Percentiles rank a stretch among this genome's conserved stretches.
phyloP scores from a whole-genome alignment of 108 stramenopile species.

The Tribonema minus region DNA sequence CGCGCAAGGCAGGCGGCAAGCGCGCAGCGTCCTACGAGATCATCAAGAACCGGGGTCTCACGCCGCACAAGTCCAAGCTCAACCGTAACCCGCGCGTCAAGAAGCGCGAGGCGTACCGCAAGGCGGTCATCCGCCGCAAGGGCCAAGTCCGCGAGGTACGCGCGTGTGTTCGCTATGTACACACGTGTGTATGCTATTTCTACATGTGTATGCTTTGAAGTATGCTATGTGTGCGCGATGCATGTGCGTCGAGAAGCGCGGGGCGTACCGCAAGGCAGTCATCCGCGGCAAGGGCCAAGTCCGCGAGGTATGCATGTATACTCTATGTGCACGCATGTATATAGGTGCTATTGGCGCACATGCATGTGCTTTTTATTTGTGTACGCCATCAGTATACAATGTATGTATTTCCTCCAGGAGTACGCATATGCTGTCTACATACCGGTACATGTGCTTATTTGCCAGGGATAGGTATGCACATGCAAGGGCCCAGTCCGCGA shows the following conservation, averaged over 20 bases:
- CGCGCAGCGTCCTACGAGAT: slow-evolving; percentile 75
- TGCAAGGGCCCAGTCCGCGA: background rate
- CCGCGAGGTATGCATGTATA: slow-evolving; percentile 65
- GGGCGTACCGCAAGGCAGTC: slow-evolving; percentile 85
- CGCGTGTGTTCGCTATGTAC: background rate
- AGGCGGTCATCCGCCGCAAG: slow-evolving; percentile 83
- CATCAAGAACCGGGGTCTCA: slow-evolving; percentile 88
- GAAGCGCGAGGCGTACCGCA: slow-evolving; percentile 89
- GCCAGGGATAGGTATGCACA: background rate
- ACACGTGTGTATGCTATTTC: background rate
- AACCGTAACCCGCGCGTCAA: slow-evolving; percentile 96
- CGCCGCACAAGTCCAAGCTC: slow-evolving; percentile 89
- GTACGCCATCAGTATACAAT: background rate
- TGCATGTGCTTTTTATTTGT: background rate
- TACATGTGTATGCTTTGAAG: background rate
- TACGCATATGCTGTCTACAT: background rate
- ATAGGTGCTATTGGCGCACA: background rate
- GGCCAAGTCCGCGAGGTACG: slow-evolving; percentile 86
- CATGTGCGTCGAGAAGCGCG: slow-evolving; percentile 85
- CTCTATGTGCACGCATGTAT: background rate
- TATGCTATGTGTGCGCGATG: background rate
- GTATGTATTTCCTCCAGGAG: slow-evolving; percentile 55
- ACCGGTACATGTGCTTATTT: background rate
- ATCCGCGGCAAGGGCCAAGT: slow-evolving; percentile 90
- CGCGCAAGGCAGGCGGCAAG: slow-evolving; percentile 34